Base-by-base conservation (phyloP, 805 yeast genomes). In the Starmerella tilneyi region DNA sequence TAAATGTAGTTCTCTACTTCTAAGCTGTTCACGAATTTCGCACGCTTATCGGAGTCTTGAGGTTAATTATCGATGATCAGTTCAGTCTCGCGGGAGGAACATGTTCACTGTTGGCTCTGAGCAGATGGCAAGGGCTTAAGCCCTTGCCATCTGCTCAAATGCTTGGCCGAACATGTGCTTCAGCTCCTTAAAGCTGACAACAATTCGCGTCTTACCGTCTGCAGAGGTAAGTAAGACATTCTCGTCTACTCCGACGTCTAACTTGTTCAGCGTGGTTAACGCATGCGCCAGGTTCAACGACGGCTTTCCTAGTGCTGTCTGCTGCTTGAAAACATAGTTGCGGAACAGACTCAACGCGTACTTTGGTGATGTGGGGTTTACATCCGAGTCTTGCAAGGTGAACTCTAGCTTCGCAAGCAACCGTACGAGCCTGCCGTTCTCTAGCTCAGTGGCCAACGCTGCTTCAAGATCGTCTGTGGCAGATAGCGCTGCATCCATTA, bases 241-340 rank as follows among this genome's bases (percentile, higher is more conserved):
- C 63, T 92, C 98, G 42, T 84, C 86, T 27, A 81, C 72, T 1
- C 96, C 97, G 5, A 89, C 94, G 59, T 92, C 98, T 52, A 92
- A 68, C 63, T 89, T 92, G 64, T 89, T 89, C 57, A 92, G 67
- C 56, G 81, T 75, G 41, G 76, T 69, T 49, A 92, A 66, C 5
- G 86, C 88, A 60, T 85, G 85, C 0, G 86, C 79, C 55, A 92
- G 68, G 62, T 92, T 96, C 46, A 85, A 66, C 2, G 78, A 74
- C 2, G 94, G 86, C 55, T 73, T 72, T 12, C 95, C 95, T 20
- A 63, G 63, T 43, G 81, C 88, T 60, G 84, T 86, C 30, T 71
- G 73, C 59, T 84, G 94, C 57, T 83, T 92, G 65, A 88, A 92
- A 2, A 86, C 80, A 58, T 76, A 84, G 61, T 88, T 94, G 44